Evolutionary conservation across 805 yeast species (phyloP).

Genomic region (Saccharomycopsis sp.): DNA sequence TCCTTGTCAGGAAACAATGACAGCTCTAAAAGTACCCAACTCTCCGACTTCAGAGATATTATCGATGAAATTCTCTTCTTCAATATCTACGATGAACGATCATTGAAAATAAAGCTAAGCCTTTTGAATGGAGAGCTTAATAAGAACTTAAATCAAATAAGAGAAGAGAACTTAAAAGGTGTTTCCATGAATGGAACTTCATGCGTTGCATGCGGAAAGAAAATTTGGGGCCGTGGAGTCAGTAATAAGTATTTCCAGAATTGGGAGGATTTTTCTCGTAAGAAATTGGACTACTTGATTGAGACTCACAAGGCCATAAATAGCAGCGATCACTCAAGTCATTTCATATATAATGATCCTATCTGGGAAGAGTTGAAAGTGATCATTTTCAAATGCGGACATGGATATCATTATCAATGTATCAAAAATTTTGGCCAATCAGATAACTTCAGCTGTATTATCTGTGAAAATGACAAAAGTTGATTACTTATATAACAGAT

Average conservation of each 20-base stretch:
- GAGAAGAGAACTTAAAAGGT: constrained; percentile 44
- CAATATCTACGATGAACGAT: constrained; percentile 55
- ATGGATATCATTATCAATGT: constrained; percentile 58
- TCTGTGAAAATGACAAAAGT: constrained; percentile 29
- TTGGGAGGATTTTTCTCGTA: constrained; percentile 46
- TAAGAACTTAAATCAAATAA: constrained; percentile 38
- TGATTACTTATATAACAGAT: not conserved
- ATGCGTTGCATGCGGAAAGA: constrained; percentile 74
- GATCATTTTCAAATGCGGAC: constrained; percentile 57
- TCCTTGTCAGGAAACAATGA: constrained; percentile 30
- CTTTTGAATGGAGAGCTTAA: constrained; percentile 53
- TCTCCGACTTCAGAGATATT: constrained; percentile 54
- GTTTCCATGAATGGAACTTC: constrained; percentile 52
- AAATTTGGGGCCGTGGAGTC: constrained; percentile 63
- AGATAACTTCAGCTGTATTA: constrained; percentile 31
- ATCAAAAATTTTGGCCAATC: constrained; percentile 40
- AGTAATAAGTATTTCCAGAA: constrained; percentile 41
- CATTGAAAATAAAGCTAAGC: constrained; percentile 43
- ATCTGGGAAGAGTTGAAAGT: constrained; percentile 28
- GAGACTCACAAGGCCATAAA: constrained; percentile 7
- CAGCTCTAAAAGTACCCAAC: constrained; percentile 40
- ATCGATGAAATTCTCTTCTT: constrained; percentile 59
- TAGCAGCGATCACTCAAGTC: constrained; percentile 15
- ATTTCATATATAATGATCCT: constrained; percentile 11
- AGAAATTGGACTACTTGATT: constrained; percentile 22